Evolutionary conservation across 1,139 yeast genomes (phyloP).

Genomic region (Saccharomycopsis phalli): DNA sequence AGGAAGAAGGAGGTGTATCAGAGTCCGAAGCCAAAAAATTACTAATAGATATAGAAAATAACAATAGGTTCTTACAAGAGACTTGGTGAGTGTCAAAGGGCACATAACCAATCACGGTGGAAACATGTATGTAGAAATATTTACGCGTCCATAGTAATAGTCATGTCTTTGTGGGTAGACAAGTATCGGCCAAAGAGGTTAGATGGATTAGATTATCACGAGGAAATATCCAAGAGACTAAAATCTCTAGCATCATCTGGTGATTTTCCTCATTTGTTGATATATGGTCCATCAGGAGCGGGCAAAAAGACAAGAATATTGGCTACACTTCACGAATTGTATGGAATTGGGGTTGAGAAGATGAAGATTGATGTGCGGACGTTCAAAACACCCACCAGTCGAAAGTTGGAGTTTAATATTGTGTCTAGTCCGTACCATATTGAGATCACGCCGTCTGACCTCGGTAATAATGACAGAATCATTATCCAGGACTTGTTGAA

Average conservation of each 20-base stretch:
- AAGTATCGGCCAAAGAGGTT: slow-evolving; percentile 76
- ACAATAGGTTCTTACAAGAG: slow-evolving; percentile 73
- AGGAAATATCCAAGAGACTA: slow-evolving; percentile 52
- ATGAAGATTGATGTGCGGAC: slow-evolving; percentile 86
- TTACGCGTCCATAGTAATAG: background rate
- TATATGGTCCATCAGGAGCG: slow-evolving; percentile 95
- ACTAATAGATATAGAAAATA: slow-evolving; percentile 52
- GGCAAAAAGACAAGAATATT: slow-evolving; percentile 94
- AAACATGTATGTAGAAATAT: too few relatives aligned
- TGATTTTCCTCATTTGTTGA: slow-evolving; percentile 85
- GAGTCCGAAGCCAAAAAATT: slow-evolving; percentile 41
- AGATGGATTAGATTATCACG: slow-evolving; percentile 58
- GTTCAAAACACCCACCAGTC: slow-evolving; percentile 59
- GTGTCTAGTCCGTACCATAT: slow-evolving; percentile 84
- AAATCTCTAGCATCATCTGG: slow-evolving; percentile 61
- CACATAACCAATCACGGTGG: too few relatives aligned
- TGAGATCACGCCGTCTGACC: slow-evolving; percentile 94
- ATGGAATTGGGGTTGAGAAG: slow-evolving; percentile 73
- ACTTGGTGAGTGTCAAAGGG: slow-evolving; percentile 51
- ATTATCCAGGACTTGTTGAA: slow-evolving; percentile 90
- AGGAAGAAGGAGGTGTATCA: slow-evolving; percentile 31
- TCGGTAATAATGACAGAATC: slow-evolving; percentile 91
- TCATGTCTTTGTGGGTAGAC: slow-evolving; percentile 94
- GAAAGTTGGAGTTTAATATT: slow-evolving; percentile 83
- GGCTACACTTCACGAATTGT: slow-evolving; percentile 69